Conservation (phyloP, 176 grass and related monocot genomes). For the Triticum turgidum region DNA sequence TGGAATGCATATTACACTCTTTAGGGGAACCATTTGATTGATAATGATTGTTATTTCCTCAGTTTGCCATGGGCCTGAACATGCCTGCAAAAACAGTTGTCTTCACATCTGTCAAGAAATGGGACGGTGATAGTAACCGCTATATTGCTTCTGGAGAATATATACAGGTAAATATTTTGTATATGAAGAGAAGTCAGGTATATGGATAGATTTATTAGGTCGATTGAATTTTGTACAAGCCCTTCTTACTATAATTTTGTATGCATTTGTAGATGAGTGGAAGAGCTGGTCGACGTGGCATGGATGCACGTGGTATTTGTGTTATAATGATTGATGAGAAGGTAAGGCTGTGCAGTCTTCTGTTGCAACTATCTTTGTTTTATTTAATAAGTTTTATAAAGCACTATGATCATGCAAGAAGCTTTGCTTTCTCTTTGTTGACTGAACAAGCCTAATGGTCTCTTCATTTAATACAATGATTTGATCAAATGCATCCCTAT, state of each 20-base stretch:
- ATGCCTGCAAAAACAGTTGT: slow-evolving; percentile 99
- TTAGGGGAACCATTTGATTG: slow-evolving; percentile 34
- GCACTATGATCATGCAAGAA: background rate
- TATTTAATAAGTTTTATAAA: background rate
- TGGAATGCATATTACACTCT: background rate
- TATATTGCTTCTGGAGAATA: slow-evolving; percentile 98
- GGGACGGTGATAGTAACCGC: slow-evolving; percentile 95
- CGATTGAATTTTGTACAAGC: background rate
- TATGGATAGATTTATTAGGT: slow-evolving; percentile 1
- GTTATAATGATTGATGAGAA: slow-evolving; percentile 97
- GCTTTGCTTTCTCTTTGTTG: slow-evolving; percentile 17
- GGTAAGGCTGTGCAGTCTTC: slow-evolving; percentile 36
- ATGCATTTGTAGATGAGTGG: slow-evolving; percentile 74
- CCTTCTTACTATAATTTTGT: slow-evolving; percentile 26
- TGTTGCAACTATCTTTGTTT: slow-evolving; percentile 26
- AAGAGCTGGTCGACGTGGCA: slow-evolving; percentile 92
- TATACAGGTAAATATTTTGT: slow-evolving; percentile 62
- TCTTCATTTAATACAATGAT: background rate
- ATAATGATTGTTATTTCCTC: slow-evolving; percentile 19
- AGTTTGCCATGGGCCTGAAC: slow-evolving; percentile 98
- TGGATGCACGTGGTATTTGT: slow-evolving; percentile 90
- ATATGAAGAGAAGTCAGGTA: slow-evolving; percentile 4
- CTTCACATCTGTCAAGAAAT: slow-evolving; percentile 99
- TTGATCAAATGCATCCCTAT: background rate
- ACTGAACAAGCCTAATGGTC: background rate